These are phyloP conservation scores for Agapanthus africanus DNA, from an alignment of 106 monocot genomes.

Conservation along the genomic window DNA sequence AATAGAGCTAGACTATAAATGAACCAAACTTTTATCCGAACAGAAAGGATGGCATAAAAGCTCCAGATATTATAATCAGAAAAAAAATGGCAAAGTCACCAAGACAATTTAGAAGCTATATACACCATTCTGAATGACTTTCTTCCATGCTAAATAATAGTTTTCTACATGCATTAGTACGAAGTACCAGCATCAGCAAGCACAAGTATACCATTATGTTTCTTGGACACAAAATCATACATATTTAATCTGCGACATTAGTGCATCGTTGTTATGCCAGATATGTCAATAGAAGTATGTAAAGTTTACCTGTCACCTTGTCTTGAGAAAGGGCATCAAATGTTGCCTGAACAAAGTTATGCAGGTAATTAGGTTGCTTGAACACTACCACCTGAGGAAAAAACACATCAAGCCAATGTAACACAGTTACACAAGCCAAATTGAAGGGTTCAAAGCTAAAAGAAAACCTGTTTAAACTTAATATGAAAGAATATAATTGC, in stretches of 20 bases:
- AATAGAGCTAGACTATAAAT: not conserved
- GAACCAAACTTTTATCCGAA: slow-evolving; percentile 56
- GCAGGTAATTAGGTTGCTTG: slow-evolving; percentile 57
- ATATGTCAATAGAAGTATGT: slow-evolving; percentile 29
- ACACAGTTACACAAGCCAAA: too few relatives aligned
- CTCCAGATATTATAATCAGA: too few relatives aligned
- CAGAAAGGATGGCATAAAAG: slow-evolving; percentile 54
- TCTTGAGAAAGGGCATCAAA: slow-evolving; percentile 59
- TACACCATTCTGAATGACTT: too few relatives aligned
- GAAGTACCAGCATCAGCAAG: not conserved
- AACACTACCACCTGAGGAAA: slow-evolving; percentile 61
- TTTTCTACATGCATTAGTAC: too few relatives aligned
- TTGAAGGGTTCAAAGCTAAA: not conserved
- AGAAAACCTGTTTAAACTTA: not conserved
- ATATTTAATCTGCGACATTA: not conserved
- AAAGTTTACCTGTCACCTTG: slow-evolving; percentile 52
- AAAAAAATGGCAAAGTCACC: too few relatives aligned
- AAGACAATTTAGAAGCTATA: too few relatives aligned
- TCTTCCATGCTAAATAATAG: too few relatives aligned
- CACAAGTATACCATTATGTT: not conserved
- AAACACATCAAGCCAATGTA: not conserved
- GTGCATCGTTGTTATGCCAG: too few relatives aligned
- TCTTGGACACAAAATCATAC: not conserved
- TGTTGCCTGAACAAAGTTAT: slow-evolving; percentile 80
- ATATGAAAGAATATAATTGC: not conserved